Evolutionary conservation across 176 grass and related monocot genomes (phyloP), one percentile per base, ranked within the genome.

Genomic region (Pontederia paniculata): DNA sequence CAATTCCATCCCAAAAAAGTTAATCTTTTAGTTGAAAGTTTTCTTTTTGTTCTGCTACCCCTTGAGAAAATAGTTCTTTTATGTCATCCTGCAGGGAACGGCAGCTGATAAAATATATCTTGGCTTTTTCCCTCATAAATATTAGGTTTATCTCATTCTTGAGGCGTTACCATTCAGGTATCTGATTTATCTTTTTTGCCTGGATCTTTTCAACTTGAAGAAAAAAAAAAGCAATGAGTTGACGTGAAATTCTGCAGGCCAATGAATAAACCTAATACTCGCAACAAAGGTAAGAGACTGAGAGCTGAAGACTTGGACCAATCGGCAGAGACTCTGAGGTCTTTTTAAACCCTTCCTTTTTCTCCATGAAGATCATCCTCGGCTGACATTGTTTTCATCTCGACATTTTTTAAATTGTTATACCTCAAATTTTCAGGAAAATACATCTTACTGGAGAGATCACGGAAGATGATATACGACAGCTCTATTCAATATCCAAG

Each of bases 191-290:
- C 28, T 37, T 37, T 37, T 37, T 37, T 5, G 7, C 7, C 28
- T 37, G 28, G 7, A 37, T 37, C 28, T 37, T 37, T 37, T 37
- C 28, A 37, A 37, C 28, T 37, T n/a, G n/a, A n/a, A n/a, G n/a
- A n/a, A n/a, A 6, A 37, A 37, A 37, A 37, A 37, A 37, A 37
- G 28, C 7, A 37, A 37, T 6, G 7, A 6, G 7, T 66, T 11
- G 10, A 67, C 42, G 0, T 54, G 22, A 53, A 67, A 42, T 42
- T 43, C 28, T 52, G 49, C 18, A 53, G 50, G 41, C 52, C 17
- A 70, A 91, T 88, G 83, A 98, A 58, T 74, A 83, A 86, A 74
- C 94, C 78, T 16, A 88, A 91, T 67, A 98, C 94, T 16, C 94
- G 94, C 70, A 72, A 91, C 70, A 98, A 98, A 66, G 91, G 67